These are phyloP conservation scores for Ophiostoma sp. DNA, from an alignment of 2,329 filamentous ascomycete genomes.

Conservation along the genomic window DNA sequence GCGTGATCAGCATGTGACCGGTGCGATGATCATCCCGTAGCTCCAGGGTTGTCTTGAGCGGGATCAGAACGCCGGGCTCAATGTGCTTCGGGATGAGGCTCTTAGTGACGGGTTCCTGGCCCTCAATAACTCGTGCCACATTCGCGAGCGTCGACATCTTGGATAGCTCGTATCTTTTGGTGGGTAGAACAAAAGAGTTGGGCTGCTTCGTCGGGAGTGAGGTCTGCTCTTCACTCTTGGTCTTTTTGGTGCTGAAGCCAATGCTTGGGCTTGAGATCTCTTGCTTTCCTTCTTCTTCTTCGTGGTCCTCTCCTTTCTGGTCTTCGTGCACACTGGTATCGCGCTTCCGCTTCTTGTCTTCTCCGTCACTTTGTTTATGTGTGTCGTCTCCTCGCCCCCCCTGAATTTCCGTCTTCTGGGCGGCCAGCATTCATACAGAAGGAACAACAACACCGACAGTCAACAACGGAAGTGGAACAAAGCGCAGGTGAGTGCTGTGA, in stretches of 20 bases:
- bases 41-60: slow-evolving; percentile 61
- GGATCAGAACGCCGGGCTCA: slow-evolving; percentile 50
- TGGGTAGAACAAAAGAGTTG: neutral
- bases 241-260: neutral
- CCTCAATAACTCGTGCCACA: slow-evolving; percentile 29
- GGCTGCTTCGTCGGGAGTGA: neutral
- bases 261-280: neutral
- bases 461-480: neutral
- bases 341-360: slow-evolving; percentile 24
- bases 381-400: slow-evolving; percentile 22
- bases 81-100: slow-evolving; percentile 35
- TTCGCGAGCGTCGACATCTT: slow-evolving; percentile 27
- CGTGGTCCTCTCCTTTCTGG: neutral
- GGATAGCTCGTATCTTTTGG: slow-evolving; percentile 21
- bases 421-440: slow-evolving; percentile 22
- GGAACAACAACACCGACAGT: neutral
- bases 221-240: slow-evolving; percentile 5
- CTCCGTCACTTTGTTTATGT: slow-evolving; percentile 18
- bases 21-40: slow-evolving; percentile 54
- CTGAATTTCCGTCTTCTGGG: slow-evolving; percentile 8
- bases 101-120: slow-evolving; percentile 34
- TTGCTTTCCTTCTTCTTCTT: slow-evolving; percentile 1
- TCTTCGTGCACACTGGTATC: slow-evolving; percentile 8
- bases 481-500: neutral
- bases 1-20: slow-evolving; percentile 63